Percentiles rank a stretch among this genome's conserved stretches.
These are phyloP conservation scores for Ceratocystis papillata DNA, from an alignment of 2,329 filamentous ascomycete species.

Conservation along the genomic window DNA sequence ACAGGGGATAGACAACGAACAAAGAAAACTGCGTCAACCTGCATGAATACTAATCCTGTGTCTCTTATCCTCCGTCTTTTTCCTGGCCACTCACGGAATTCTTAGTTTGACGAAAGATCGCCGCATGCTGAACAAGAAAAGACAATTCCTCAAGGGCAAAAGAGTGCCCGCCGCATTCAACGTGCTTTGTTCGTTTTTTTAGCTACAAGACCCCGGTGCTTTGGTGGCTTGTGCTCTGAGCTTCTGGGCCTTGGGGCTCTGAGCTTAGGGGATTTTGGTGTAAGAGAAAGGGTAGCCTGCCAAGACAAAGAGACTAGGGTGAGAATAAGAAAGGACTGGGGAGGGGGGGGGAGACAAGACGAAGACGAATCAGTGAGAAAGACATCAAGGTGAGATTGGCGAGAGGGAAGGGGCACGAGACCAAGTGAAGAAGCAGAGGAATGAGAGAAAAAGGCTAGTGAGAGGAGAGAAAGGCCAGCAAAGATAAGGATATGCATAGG, in stretches of 20 bases:
- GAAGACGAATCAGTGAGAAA: not conserved
- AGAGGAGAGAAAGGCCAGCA: not conserved
- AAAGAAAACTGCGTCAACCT: not conserved
- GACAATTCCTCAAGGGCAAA: too few relatives aligned
- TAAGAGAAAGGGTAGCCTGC: not conserved
- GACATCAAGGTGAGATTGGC: not conserved
- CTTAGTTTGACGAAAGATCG: too few relatives aligned
- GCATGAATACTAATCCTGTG: not conserved
- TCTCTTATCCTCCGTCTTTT: too few relatives aligned
- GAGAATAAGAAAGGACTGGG: not conserved
- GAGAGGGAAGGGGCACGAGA: not conserved
- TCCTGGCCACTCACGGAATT: too few relatives aligned
- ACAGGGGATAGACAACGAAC: not conserved
- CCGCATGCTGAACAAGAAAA: too few relatives aligned
- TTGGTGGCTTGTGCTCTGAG: not conserved
- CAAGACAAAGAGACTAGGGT: not conserved
- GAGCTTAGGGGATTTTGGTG: not conserved
- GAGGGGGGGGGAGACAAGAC: not conserved
- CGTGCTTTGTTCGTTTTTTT: constrained; percentile 1
- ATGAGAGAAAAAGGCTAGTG: not conserved
- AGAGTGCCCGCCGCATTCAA: too few relatives aligned
- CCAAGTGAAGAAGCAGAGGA: not conserved
- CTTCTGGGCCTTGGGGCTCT: not conserved
- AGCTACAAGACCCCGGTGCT: not conserved
- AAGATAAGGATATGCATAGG: too few relatives aligned